These are phyloP conservation scores for Malassezia brasiliensis DNA, from an alignment of 1,284 basidiomycete species.

Conservation along the genomic window DNA sequence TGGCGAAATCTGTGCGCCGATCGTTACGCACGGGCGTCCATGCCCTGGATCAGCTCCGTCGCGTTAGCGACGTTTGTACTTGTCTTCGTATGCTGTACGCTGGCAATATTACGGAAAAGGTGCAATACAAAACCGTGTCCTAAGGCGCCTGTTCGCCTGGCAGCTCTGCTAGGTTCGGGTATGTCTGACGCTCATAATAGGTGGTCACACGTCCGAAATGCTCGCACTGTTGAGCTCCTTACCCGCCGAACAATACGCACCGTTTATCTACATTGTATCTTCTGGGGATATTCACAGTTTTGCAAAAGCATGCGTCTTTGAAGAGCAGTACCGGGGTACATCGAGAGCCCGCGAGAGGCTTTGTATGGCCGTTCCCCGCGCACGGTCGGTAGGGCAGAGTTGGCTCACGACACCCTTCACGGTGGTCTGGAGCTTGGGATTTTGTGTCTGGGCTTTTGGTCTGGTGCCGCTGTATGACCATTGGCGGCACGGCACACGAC, in stretches of 20 bases:
- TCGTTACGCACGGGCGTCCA: too few relatives aligned
- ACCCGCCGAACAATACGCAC: conserved; percentile 65
- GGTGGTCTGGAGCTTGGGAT: conserved; percentile 20
- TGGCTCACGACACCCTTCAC: conserved; percentile 32
- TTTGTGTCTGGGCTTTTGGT: conserved; percentile 25
- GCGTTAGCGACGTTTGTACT: too few relatives aligned
- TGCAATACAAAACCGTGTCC: too few relatives aligned
- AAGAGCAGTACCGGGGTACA: conserved; percentile 47
- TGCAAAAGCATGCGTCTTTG: conserved; percentile 62
- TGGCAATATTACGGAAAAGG: too few relatives aligned
- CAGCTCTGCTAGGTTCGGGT: conserved; percentile 60
- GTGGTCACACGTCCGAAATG: conserved; percentile 88
- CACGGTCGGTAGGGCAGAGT: conserved; percentile 53
- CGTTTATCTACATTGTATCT: conserved; percentile 71
- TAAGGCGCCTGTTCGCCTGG: conserved; percentile 41
- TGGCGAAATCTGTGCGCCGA: too few relatives aligned
- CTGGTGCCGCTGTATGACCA: conserved; percentile 13
- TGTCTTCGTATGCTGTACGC: too few relatives aligned
- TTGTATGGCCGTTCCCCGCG: conserved; percentile 59
- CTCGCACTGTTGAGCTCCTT: conserved; percentile 65
- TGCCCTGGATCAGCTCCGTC: too few relatives aligned
- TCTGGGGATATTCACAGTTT: conserved; percentile 70
- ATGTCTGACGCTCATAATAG: conserved; percentile 51
- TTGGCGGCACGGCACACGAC: not conserved
- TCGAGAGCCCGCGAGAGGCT: not conserved